phyloP scores from a whole-genome alignment of 192 early-diverging fungal species.

The Lobosporangium transversale region DNA sequence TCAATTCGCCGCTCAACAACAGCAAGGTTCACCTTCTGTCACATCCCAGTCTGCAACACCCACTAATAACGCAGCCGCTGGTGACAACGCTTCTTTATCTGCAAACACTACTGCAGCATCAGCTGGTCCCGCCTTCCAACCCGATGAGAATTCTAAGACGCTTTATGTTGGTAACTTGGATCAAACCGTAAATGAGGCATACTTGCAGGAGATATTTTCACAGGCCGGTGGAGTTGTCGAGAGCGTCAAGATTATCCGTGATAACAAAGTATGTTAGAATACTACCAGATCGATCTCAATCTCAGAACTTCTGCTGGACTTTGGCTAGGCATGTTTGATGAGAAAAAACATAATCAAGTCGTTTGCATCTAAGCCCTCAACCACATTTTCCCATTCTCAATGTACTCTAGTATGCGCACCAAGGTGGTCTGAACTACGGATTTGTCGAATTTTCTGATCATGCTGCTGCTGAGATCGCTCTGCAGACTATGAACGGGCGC shows the following conservation, averaged over 20 bases:
- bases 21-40: conserved; percentile 36
- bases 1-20: conserved; percentile 32
- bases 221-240: conserved; percentile 68
- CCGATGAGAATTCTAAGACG: conserved; percentile 62
- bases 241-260: conserved; percentile 83
- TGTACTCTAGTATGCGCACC: conserved; percentile 59
- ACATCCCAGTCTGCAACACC: conserved; percentile 20
- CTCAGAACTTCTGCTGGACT: neutral
- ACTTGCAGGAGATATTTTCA: conserved; percentile 80
- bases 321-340: too few relatives aligned
- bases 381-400: neutral
- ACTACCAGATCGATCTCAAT: neutral
- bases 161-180: conserved; percentile 92
- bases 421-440: conserved; percentile 85
- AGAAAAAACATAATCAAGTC: too few relatives aligned
- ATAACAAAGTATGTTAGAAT: conserved; percentile 66
- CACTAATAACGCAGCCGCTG: neutral
- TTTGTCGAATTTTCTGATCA: conserved; percentile 88
- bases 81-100: too few relatives aligned
- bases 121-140: conserved; percentile 52
- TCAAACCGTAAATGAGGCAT: conserved; percentile 76
- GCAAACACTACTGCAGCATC: too few relatives aligned
- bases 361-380: neutral
- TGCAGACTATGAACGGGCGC: conserved; percentile 78
- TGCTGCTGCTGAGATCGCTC: conserved; percentile 74